Evolutionary conservation across 495 filamentous ascomycete genomes (phyloP).

Genomic region (Aspergillus steynii): DNA sequence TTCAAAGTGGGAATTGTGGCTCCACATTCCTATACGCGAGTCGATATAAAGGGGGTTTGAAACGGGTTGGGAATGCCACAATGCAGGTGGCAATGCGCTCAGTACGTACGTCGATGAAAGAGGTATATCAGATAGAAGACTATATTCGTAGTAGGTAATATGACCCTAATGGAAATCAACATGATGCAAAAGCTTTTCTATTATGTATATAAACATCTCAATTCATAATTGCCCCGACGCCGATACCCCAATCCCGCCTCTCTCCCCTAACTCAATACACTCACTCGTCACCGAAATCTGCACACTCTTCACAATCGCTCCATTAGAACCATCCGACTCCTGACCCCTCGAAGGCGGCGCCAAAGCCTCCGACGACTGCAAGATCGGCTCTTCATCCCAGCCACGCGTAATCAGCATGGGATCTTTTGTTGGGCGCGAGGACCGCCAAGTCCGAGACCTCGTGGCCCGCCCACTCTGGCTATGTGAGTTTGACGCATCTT

Average conservation of each 20-base stretch:
- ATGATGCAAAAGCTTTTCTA: no score
- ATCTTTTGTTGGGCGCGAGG: background rate
- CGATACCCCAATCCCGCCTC: background rate
- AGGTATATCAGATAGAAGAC: no score
- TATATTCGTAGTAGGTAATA: no score
- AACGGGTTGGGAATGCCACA: no score
- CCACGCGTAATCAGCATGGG: background rate
- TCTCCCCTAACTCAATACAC: background rate
- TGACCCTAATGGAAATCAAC: no score
- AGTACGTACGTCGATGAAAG: no score
- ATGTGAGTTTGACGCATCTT: background rate
- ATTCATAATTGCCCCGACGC: background rate
- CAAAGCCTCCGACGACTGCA: background rate
- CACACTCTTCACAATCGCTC: background rate
- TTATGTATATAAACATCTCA: no score
- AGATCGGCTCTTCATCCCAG: background rate
- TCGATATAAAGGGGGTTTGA: no score
- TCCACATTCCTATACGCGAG: no score
- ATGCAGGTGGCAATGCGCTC: no score
- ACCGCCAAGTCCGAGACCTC: background rate
- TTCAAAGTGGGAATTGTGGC: no score
- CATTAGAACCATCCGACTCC: no score
- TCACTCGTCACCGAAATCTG: constrained; percentile 3
- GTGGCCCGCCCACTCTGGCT: background rate
- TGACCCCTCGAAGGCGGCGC: background rate